These are phyloP conservation scores for Gossypium lobatum DNA, from an alignment of 441 rosid species.

Conservation along the genomic window DNA sequence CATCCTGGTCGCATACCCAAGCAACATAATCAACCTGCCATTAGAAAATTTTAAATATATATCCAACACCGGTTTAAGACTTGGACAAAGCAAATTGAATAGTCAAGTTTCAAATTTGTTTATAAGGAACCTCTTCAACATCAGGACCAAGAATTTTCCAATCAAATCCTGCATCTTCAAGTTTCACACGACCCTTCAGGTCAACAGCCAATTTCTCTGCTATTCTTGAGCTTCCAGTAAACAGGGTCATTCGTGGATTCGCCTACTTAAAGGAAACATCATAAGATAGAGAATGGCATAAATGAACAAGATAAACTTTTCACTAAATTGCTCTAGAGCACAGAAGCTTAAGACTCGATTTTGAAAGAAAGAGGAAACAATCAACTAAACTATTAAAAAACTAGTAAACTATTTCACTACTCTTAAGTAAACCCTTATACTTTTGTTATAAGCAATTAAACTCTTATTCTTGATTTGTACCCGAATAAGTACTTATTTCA, in stretches of 20 bases:
- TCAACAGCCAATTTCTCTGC: conserved; percentile 94
- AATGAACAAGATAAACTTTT: background rate
- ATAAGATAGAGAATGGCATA: background rate
- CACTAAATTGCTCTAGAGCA: background rate
- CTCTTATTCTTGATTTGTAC: background rate
- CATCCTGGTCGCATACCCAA: conserved; percentile 98
- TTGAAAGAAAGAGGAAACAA: background rate
- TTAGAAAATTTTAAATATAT: conserved; percentile 15
- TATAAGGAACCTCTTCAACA: conserved; percentile 68
- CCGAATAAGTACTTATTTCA: background rate
- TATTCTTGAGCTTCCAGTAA: conserved; percentile 94
- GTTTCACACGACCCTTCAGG: conserved; percentile 75
- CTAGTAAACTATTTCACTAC: background rate
- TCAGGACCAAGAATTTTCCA: conserved; percentile 98
- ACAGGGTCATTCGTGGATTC: conserved; percentile 90
- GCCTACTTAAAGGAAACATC: conserved; percentile 39
- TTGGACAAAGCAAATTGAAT: background rate
- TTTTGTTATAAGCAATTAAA: background rate
- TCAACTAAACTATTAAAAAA: background rate
- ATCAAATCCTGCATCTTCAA: conserved; percentile 99
- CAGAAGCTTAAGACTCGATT: background rate
- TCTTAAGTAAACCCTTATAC: background rate
- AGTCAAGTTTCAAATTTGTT: background rate
- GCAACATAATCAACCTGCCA: conserved; percentile 88
- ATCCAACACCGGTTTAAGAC: conserved; percentile 10